phyloP scores from a whole-genome alignment of 169 alveolate species.

The Cryptosporidium meleagridis region DNA sequence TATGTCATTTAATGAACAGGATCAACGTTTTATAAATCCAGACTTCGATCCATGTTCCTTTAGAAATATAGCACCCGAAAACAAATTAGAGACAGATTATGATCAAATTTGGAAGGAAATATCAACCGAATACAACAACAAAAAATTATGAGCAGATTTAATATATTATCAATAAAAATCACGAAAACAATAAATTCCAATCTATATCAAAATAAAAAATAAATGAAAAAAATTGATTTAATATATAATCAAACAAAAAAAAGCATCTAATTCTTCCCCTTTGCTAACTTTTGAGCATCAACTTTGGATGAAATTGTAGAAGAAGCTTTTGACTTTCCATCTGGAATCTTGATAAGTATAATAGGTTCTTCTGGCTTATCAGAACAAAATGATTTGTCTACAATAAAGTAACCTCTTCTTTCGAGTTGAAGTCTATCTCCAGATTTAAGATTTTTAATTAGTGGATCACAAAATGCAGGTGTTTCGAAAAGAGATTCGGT shows the following conservation, averaged over 20 bases:
- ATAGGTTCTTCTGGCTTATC: conserved; percentile 78
- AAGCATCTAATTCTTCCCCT: conserved; percentile 71
- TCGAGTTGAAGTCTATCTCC: conserved; percentile 94
- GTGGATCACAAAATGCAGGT: conserved; percentile 78
- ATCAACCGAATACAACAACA: conserved; percentile 40
- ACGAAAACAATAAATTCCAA: neutral
- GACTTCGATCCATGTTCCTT: neutral
- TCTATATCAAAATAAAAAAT: too few relatives aligned
- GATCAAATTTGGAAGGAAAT: conserved; percentile 73
- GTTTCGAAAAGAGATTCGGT: conserved; percentile 79
- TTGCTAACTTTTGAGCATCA: conserved; percentile 77
- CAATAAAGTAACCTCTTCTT: conserved; percentile 96
- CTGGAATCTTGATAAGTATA: conserved; percentile 92
- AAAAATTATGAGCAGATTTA: conserved; percentile 9
- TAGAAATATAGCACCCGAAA: neutral
- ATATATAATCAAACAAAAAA: neutral
- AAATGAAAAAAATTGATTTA: neutral
- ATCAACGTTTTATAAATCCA: neutral
- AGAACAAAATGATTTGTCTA: conserved; percentile 83
- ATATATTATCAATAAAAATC: neutral
- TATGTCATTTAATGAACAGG: conserved; percentile 21
- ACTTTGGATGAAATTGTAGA: conserved; percentile 77
- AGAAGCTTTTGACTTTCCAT: conserved; percentile 87
- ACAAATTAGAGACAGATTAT: conserved; percentile 45
- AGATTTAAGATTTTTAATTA: conserved; percentile 54